Base-by-base conservation (phyloP, 345 rosid genomes). In the Gossypium turneri region DNA sequence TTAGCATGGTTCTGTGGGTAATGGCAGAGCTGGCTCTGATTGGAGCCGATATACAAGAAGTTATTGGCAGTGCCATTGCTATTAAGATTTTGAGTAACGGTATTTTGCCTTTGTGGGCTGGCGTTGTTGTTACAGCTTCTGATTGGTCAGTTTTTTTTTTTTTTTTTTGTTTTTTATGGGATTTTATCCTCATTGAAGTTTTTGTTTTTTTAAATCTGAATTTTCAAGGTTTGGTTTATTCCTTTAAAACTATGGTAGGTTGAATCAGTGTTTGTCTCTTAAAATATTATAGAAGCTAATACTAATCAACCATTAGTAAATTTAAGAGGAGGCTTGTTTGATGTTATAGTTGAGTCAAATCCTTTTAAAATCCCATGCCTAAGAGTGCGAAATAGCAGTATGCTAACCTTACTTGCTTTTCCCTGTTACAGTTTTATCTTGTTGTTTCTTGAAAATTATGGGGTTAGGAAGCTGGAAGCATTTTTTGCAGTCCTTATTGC, bases 11-110 rank as follows among this genome's bases (percentile, higher is more conserved):
- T 61, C 79, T 94, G 74, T 94, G 98, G 97, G 71, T 94, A 53
- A 94, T 94, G 98, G 87, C 97, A 16, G 98, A 92, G 79, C 52
- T 91, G 82, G 97, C 98, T 72, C 71, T 94, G 76, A 92, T 94
- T 68, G 98, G 98, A 4, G 86, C 98, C 44, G 98, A 94, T 80
- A 92, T 94, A 45, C 98, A 94, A 62, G 97, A 94, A 79, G 98
- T 94, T 57, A 94, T 91, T 61, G 98, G 98, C 7, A 94, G 98
- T 81, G 98, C 95, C 16, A 92, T 94, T 79, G 98, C 98, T 51
- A 79, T 91, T 67, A 81, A 88, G 87, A 91, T 94, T 79, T 75
- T 92, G 82, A 89, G 89, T 82, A 92, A 94, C 75, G 93, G 97
- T 50, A 66, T 80, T 74, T 66, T 94, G 75, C 97, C 98, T 77